phyloP scores from a whole-genome alignment of 495 filamentous ascomycete genomes.

The Penicillium malachiteum region DNA sequence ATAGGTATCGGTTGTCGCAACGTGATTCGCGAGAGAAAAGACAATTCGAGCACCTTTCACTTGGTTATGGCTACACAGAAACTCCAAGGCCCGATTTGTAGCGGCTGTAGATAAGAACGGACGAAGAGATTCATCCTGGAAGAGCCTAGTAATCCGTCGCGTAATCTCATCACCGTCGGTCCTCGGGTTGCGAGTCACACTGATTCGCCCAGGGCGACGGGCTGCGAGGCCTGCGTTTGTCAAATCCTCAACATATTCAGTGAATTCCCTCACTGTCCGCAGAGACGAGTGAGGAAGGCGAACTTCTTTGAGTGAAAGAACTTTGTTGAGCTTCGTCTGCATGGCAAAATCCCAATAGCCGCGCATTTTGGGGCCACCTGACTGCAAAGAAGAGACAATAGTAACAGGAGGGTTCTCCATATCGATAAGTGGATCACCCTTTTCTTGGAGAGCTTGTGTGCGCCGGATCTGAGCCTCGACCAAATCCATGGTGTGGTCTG shows the following conservation, averaged over 20 bases:
- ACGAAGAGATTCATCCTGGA: conserved; percentile 19
- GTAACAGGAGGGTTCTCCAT: conserved; percentile 32
- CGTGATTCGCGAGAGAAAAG: conserved; percentile 29
- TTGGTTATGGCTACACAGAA: conserved; percentile 32
- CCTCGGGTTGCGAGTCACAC: no score
- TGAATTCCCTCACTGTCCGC: conserved; percentile 30
- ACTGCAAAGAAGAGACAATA: conserved; percentile 22
- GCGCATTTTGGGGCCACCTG: conserved; percentile 30
- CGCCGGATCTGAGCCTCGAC: conserved; percentile 27
- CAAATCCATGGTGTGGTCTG: conserved; percentile 30
- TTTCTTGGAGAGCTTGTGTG: conserved; percentile 23
- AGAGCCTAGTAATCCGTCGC: conserved; percentile 22
- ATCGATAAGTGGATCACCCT: conserved; percentile 30
- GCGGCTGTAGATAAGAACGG: conserved; percentile 39
- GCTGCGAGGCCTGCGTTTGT: not conserved
- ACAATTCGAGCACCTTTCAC: conserved; percentile 29
- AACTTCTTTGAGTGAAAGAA: conserved; percentile 15
- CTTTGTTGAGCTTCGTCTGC: not conserved
- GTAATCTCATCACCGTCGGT: conserved; percentile 14
- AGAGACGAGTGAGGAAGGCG: conserved; percentile 4
- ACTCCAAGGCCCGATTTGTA: conserved; percentile 41
- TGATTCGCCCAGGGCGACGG: no score
- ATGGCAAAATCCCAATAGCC: conserved; percentile 29
- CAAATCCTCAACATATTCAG: conserved; percentile 37
- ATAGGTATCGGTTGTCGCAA: conserved; percentile 42